Base-by-base conservation (phyloP, 805 yeast genomes). In the Cyberlindnera maritima region DNA sequence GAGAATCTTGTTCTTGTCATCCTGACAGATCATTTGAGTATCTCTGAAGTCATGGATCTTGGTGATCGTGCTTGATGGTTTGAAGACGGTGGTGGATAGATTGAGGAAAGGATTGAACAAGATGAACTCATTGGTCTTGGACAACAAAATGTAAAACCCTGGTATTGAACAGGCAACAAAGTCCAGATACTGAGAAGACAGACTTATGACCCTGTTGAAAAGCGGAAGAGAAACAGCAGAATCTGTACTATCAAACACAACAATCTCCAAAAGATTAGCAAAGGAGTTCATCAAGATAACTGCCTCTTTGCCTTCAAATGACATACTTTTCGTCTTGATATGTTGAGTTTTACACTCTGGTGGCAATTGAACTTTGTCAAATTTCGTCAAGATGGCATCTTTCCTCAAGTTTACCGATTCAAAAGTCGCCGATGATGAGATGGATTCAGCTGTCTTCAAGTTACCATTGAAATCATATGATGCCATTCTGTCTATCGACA, bases 371-470 rank as follows among this genome's bases (percentile, higher is more conserved):
- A 67, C 58, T 0, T 76, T 63, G 15, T 80, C 81, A 2, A 86
- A 63, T 57, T 76, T 78, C 0, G 90, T 80, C 49, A 88, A 66
- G n/a, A 84, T 81, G 57, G 84, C 74, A 61, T 88, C 96, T 55
- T 85, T 87, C 34, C 80, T 67, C 19, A 79, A 61, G 4, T 26
- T 61, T 53, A 52, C 19, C 8, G 55, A 36, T 13, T 72, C 80
- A 47, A 61, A 45, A 19, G 48, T 66, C 1, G 81, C 65, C 0
- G 70, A 61, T 15, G 76, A 74, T 0, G 74, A 56, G 11, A 66
- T 55, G 0, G 77, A 65, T 50, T 76, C 72, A 2, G 76, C 65
- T 21, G 75, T 54, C 48, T 72, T 74, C 52, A 71, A 67, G 44
- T 69, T 77, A 65, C 71, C 67, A 45, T 64, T 71, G 40, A 70